Evolutionary conservation across 352 stramenopile species (phyloP).

Genomic region (Globisporangium uncinulatum): DNA sequence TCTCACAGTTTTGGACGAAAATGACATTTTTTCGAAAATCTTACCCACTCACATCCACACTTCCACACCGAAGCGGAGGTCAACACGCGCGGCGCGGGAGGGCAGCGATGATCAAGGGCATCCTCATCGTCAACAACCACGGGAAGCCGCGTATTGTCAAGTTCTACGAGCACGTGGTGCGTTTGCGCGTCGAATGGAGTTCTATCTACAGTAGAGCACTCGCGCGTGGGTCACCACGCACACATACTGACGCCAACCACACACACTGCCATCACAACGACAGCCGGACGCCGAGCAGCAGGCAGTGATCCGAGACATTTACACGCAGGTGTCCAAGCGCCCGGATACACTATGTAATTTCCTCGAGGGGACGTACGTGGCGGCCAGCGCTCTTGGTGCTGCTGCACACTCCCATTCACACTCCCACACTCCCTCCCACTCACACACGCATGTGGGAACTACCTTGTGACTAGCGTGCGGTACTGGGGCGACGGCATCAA

Average conservation of each 20-base stretch:
- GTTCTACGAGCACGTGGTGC: constrained; percentile 98
- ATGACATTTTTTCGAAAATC: too few relatives aligned
- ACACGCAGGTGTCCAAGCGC: constrained; percentile 97
- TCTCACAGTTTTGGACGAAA: too few relatives aligned
- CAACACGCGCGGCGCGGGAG: neutral
- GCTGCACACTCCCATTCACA: neutral
- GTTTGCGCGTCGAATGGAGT: constrained; percentile 15
- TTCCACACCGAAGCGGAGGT: too few relatives aligned
- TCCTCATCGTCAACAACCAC: constrained; percentile 99
- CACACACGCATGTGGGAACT: neutral
- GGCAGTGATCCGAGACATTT: constrained; percentile 97
- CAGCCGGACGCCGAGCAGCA: constrained; percentile 95
- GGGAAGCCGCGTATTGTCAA: constrained; percentile 98
- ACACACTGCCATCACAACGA: neutral
- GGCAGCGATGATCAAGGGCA: constrained; percentile 95
- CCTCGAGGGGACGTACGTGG: constrained; percentile 91
- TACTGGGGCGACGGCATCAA: constrained; percentile 98
- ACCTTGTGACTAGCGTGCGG: constrained; percentile 31
- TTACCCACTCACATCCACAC: too few relatives aligned
- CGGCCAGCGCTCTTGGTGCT: neutral
- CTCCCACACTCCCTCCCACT: too few relatives aligned
- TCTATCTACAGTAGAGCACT: neutral
- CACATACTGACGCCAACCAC: too few relatives aligned
- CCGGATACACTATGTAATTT: constrained; percentile 99
- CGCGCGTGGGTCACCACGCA: too few relatives aligned